Evolutionary conservation across 2,329 filamentous ascomycete genomes (phyloP).

Genomic region (Fusarium mangiferae): DNA sequence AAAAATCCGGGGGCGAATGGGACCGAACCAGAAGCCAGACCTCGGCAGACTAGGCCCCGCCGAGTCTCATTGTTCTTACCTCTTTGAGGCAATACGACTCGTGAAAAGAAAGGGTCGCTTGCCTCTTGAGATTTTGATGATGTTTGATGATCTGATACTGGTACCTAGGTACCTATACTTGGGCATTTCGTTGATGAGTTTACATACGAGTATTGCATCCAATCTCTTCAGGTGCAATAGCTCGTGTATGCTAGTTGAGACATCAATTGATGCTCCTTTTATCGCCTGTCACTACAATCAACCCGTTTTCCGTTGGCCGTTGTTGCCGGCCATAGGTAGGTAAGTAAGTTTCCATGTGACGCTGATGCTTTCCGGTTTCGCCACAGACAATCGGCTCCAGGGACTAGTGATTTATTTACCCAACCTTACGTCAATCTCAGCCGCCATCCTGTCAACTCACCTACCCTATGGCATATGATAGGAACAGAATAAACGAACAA

Average conservation of each 20-base stretch:
- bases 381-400: constrained; percentile 13
- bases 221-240: neutral
- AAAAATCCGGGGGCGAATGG: constrained; percentile 44
- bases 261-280: neutral
- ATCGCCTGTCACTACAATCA: neutral
- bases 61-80: constrained; percentile 24
- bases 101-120: neutral
- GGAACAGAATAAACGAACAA: neutral
- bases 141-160: neutral
- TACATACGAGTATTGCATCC: neutral
- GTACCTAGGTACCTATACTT: neutral
- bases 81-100: constrained; percentile 6
- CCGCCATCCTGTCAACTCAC: neutral
- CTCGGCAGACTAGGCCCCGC: constrained; percentile 36
- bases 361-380: constrained; percentile 27
- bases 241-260: neutral
- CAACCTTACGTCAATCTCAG: constrained; percentile 1
- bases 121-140: neutral
- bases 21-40: constrained; percentile 33
- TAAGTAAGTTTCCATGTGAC: constrained; percentile 31
- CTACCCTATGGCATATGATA: neutral
- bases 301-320: constrained; percentile 7
- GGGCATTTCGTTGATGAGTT: neutral
- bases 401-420: neutral
- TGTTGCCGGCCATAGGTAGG: neutral